Base-by-base conservation (phyloP, 1,139 yeast species). In the Candida sojae region DNA sequence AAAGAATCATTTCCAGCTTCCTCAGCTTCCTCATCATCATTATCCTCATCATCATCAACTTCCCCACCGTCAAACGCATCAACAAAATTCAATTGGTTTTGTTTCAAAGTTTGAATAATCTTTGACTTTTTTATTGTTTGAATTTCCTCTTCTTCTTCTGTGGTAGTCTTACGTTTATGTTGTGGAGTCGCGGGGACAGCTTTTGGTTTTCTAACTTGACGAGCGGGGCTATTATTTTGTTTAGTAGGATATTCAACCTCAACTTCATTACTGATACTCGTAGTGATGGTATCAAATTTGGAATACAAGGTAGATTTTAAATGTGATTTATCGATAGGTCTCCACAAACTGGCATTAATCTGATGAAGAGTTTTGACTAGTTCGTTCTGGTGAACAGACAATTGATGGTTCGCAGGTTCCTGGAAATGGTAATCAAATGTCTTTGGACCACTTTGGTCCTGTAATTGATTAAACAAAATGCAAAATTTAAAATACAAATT, bases 101-200 rank as follows among this genome's bases (percentile, higher is more conserved):
- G 30, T 23, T 47, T 36, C 21, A 50, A 42, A 9, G 29, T 33
- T 48, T 52, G 48, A 13, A 50, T n/a, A 9, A 48, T 51, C 21
- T 50, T 52, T 2, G 56, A 42, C 43, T 50, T 50, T 37, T 51
- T 53, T 10, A 52, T 51, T 6, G 46, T 46, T 11, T 37, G 42
- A 12, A 32, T 17, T 17, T 17, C 32, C 8, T 41, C 43, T 4
- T 21, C 36, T 4, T 21, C 36, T 10, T 31, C n/a, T 39, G 43
- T 7, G 23, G 23, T 30, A 5, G 11, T 29, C 12, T 25, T 31
- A 30, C 43, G 43, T 31, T 39, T 39, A 9, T 30, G 33, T 11
- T 25, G 25, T 11, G 39, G 39, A 10, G 39, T 36, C 7, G 13
- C 28, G 1, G 8, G 17, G 2, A 3, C 29, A 5, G 7, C 29